Evolutionary conservation across 1,284 basidiomycete species (phyloP), one percentile per base, ranked within the genome.

Genomic region (Ceratorhiza oryzae-sativae): DNA sequence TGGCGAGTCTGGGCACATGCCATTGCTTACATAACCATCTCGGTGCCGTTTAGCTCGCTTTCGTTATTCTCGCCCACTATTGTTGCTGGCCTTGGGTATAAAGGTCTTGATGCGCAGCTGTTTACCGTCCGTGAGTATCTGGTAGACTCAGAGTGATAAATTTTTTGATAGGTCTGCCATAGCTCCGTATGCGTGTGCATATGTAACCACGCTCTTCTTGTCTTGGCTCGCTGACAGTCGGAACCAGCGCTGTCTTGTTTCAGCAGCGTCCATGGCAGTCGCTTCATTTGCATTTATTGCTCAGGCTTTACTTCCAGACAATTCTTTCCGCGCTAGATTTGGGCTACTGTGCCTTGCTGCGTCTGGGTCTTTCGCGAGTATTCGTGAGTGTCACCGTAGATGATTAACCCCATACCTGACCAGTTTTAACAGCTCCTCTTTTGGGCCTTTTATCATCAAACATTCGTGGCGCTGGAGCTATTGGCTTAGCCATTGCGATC

Each of bases 101-200:
- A 79, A 30, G 79, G 80, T 42, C 81, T 85, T 9, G 74, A 78
- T 36, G 85, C 85, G 0, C 86, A 88, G 77, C 81, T 88, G 20
- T 84, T 85, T 79, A 85, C 85, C 1, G 86, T 87, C 1, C 86
- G 86, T 25, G 84, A 85, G 18, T 86, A 84, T 60, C 20, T 36
- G 20, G 18, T n/a, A 5, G 8, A 39, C 36, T 39, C 36, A 39
- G 8, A 39, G n/a, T n/a, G 27, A 51, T 9, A 4, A 51, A 51
- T 13, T 20, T 27, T 27, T 62, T 23, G n/a, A 32, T 27, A 3
- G 1, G 23, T 59, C 36, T 42, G 36, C 13, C 13, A 25, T 55
- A 67, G 63, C 63, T 2, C 63, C 63, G 36, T 67, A 67, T 27
- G 82, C 81, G 18, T 77, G 80, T 23, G 81, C 80, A 18, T 81